These are phyloP conservation scores for Vachellia pachyceras DNA, from an alignment of 306 rosid species.

Conservation along the genomic window DNA sequence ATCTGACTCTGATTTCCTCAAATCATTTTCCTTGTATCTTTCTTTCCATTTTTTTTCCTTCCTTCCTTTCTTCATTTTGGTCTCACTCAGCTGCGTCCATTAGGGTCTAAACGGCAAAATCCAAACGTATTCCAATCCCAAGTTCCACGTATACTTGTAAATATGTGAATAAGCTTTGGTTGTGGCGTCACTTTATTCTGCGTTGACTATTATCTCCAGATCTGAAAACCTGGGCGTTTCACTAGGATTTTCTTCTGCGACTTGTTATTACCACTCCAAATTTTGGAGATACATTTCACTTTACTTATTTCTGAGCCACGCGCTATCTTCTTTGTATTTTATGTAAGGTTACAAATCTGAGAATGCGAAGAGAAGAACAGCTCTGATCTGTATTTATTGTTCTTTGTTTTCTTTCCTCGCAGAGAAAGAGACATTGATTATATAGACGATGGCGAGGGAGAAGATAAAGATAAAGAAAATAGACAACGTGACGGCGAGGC, in stretches of 20 bases:
- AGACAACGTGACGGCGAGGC: constrained; percentile 52
- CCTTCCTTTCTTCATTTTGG: background rate
- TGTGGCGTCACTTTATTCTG: background rate
- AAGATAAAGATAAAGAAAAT: constrained; percentile 51
- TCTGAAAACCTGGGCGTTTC: constrained; percentile 36
- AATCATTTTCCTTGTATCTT: background rate
- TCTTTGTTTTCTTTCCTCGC: background rate
- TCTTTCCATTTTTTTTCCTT: background rate
- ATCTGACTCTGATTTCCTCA: background rate
- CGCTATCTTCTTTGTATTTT: background rate
- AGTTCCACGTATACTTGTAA: background rate
- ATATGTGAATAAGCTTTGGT: background rate
- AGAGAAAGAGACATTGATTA: background rate
- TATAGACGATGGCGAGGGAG: constrained; percentile 35
- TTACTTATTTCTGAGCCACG: background rate
- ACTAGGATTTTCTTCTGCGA: constrained; percentile 37
- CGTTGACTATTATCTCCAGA: constrained; percentile 23
- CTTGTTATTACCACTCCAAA: background rate
- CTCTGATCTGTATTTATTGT: background rate
- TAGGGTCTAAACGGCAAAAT: background rate
- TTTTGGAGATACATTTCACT: background rate
- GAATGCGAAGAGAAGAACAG: background rate
- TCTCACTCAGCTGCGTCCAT: constrained; percentile 14
- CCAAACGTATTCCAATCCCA: constrained; percentile 8
- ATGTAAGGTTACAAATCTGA: background rate